Evolutionary conservation across 306 rosid genomes (phyloP).

Genomic region (Trifolium fragiferum): DNA sequence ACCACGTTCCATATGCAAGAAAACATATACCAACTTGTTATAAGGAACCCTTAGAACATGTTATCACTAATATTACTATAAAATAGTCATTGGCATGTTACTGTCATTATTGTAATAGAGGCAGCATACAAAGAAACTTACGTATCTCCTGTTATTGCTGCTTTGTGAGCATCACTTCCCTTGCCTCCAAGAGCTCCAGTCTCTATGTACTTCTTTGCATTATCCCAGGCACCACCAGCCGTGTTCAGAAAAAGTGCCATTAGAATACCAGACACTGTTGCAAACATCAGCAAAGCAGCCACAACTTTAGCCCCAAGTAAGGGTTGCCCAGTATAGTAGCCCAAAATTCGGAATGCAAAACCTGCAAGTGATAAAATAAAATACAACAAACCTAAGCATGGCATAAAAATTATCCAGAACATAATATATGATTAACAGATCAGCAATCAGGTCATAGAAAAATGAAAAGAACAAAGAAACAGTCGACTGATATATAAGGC

Average conservation of each 20-base stretch:
- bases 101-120: slow-evolving; percentile 16
- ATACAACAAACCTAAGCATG: slow-evolving; percentile 36
- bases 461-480: background rate
- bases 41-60: slow-evolving; percentile 4
- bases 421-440: slow-evolving; percentile 26
- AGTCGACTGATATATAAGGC: slow-evolving; percentile 17
- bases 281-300: slow-evolving; percentile 92
- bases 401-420: slow-evolving; percentile 19
- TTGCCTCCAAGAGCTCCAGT: slow-evolving; percentile 98
- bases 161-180: slow-evolving; percentile 97
- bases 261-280: slow-evolving; percentile 93
- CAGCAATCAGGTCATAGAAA: slow-evolving; percentile 10
- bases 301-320: slow-evolving; percentile 96
- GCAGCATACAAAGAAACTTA: slow-evolving; percentile 50
- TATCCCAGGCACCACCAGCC: slow-evolving; percentile 99
- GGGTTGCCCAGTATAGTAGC: slow-evolving; percentile 89
- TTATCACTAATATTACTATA: background rate
- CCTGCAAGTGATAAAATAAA: slow-evolving; percentile 63
- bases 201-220: slow-evolving; percentile 96
- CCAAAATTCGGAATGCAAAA: slow-evolving; percentile 82
- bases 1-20: slow-evolving; percentile 20
- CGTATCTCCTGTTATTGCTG: slow-evolving; percentile 98
- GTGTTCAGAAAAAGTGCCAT: slow-evolving; percentile 99
- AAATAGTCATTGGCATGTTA: slow-evolving; percentile 3
- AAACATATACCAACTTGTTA: background rate